Evolutionary conservation across 2,329 filamentous ascomycete genomes (phyloP).

Genomic region (Knufia petricola): DNA sequence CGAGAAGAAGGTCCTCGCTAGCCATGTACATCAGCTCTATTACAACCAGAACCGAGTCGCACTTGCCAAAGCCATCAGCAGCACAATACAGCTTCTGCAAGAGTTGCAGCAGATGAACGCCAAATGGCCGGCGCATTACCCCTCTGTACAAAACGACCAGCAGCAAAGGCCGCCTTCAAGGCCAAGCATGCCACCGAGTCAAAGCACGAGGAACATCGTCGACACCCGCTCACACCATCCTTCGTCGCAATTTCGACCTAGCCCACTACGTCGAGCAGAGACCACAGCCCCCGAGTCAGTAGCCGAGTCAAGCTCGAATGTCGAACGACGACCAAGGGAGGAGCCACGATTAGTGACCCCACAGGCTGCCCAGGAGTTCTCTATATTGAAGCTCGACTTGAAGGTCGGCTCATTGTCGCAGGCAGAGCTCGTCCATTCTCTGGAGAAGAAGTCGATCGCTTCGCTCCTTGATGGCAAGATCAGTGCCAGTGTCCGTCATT

Average conservation of each 20-base stretch:
- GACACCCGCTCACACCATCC: slow-evolving; percentile 25
- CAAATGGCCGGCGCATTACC: slow-evolving; percentile 90
- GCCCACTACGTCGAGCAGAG: slow-evolving; percentile 57
- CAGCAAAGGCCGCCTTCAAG: slow-evolving; percentile 24
- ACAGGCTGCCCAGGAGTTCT: slow-evolving; percentile 92
- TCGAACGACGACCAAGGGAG: slow-evolving; percentile 49
- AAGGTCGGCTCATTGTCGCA: slow-evolving; percentile 82
- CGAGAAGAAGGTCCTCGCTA: slow-evolving; percentile 60
- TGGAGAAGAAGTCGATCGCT: slow-evolving; percentile 86
- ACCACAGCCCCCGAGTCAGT: slow-evolving; percentile 55
- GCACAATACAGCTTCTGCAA: slow-evolving; percentile 73
- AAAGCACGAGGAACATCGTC: slow-evolving; percentile 27
- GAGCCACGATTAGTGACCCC: slow-evolving; percentile 82
- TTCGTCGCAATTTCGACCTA: slow-evolving; percentile 32
- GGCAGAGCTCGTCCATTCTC: slow-evolving; percentile 81
- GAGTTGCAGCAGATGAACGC: slow-evolving; percentile 80
- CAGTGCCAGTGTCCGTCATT: slow-evolving; percentile 81
- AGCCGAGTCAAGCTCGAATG: slow-evolving; percentile 63
- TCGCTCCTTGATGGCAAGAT: slow-evolving; percentile 89
- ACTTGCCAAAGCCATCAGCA: slow-evolving; percentile 77
- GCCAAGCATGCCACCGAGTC: slow-evolving; percentile 29
- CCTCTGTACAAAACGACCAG: slow-evolving; percentile 62
- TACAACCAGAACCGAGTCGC: slow-evolving; percentile 78
- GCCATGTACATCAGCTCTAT: slow-evolving; percentile 73
- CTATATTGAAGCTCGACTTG: slow-evolving; percentile 85